Conservation (phyloP, 1,284 basidiomycete genomes). For the Papiliotrema laurentii region DNA sequence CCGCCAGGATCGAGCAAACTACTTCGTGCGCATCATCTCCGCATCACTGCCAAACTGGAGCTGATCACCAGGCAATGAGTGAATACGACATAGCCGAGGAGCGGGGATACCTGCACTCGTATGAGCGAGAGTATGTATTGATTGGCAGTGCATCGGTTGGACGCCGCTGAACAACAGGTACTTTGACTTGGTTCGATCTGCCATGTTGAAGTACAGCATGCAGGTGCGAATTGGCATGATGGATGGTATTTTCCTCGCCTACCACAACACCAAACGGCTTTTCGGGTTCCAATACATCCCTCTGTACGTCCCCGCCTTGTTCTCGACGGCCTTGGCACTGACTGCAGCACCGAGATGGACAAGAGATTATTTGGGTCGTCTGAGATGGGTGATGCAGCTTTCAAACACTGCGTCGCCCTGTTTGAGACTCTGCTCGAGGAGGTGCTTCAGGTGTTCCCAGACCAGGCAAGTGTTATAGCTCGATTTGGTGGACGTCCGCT, state of each 20-base stretch:
- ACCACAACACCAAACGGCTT: slow-evolving; percentile 83
- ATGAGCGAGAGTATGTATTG: slow-evolving; percentile 63
- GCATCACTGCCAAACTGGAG: too few species aligned
- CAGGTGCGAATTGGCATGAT: slow-evolving; percentile 95
- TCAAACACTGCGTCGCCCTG: slow-evolving; percentile 67
- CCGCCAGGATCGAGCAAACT: slow-evolving; percentile 81
- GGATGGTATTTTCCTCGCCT: slow-evolving; percentile 94
- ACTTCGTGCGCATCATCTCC: too few species aligned
- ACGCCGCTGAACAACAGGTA: slow-evolving; percentile 51
- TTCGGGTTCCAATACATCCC: slow-evolving; percentile 95
- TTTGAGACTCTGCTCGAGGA: slow-evolving; percentile 68
- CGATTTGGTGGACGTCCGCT: background rate
- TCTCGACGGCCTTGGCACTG: background rate
- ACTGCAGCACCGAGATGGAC: slow-evolving; percentile 70
- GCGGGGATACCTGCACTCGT: slow-evolving; percentile 65
- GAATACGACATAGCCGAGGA: slow-evolving; percentile 66
- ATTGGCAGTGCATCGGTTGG: too few species aligned
- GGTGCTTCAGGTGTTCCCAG: slow-evolving; percentile 61
- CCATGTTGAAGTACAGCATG: slow-evolving; percentile 94
- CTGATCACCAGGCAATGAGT: slow-evolving; percentile 51
- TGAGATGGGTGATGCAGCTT: slow-evolving; percentile 66
- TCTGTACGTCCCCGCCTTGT: slow-evolving; percentile 42
- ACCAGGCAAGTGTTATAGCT: slow-evolving; percentile 53
- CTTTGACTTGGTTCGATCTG: slow-evolving; percentile 86
- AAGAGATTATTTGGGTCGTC: slow-evolving; percentile 65